Evolutionary conservation across 2,329 filamentous ascomycete species (phyloP), one percentile per base, ranked within the genome.

Genomic region (Aspergillus jensenii): DNA sequence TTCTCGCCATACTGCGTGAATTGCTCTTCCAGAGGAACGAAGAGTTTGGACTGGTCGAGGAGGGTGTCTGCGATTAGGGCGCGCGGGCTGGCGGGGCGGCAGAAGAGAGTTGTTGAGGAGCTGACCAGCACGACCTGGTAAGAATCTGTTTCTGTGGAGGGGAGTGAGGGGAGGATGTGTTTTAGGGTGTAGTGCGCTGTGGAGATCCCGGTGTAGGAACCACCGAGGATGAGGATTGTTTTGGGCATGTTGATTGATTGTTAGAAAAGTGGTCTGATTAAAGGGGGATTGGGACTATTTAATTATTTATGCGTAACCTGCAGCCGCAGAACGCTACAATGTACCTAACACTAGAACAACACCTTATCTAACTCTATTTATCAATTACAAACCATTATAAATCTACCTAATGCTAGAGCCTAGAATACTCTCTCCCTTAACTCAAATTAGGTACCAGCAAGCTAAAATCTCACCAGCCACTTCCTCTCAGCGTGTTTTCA

Each of bases 111-210:
- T 0, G 72, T 65, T 0, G 80, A 77, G 12, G 76, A 50, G 59
- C 76, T 80, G 62, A 82, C 62, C 8, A 84, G 67, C 23, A 79
- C 62, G 41, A 83, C 64, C 39, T 76, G 71, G 62, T 80, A 81
- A 0, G 65, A 56, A 0, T 31, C 27, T 11, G 27, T 1, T 11
- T 65, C 52, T 23, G 71, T 69, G n/a, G 71, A 65, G 1, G 76
- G 51, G 1, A 79, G 67, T 31, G 71, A 61, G 0, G 82, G 80
- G 9, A 84, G 47, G 23, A 75, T 74, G 71, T 86, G 81, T 59
- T 80, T 80, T 27, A 83, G 78, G 27, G 83, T 71, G 62, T 83
- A 82, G 62, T 86, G 83, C 1, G 83, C 81, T 4, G 72, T 76
- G 6, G 78, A 79, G 4, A 84, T 55, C 23, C 83, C 83, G 11